Evolutionary conservation across 2,329 filamentous ascomycete species (phyloP).

Genomic region (Ophiostoma sp.): DNA sequence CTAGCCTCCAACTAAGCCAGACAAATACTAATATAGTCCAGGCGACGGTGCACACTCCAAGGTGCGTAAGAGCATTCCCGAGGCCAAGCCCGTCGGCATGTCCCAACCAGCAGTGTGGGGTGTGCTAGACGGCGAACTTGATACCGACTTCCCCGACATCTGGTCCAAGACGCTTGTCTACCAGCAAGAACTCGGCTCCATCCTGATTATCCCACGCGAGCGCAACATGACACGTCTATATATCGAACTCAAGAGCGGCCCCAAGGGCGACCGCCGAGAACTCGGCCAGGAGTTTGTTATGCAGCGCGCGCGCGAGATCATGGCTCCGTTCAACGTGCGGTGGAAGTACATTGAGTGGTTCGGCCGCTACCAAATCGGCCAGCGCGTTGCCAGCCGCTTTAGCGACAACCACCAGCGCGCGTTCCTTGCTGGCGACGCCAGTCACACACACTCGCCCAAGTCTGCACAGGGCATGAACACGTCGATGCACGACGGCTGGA

Average conservation of each 20-base stretch:
- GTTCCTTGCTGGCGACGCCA: conserved; percentile 60
- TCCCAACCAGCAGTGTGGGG: conserved; percentile 52
- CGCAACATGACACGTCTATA: conserved; percentile 64
- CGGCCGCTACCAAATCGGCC: conserved; percentile 64
- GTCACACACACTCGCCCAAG: conserved; percentile 62
- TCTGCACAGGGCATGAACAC: conserved; percentile 60
- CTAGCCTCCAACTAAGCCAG: too few relatives aligned
- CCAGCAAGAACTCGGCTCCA: conserved; percentile 60
- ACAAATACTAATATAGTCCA: conserved; percentile 26
- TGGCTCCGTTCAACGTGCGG: conserved; percentile 51
- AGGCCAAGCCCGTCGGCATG: conserved; percentile 27
- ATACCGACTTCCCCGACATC: conserved; percentile 68
- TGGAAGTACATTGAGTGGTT: conserved; percentile 65
- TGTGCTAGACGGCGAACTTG: conserved; percentile 63
- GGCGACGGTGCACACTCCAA: conserved; percentile 67
- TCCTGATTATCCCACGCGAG: conserved; percentile 69
- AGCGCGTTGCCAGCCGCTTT: conserved; percentile 66
- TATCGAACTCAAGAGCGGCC: conserved; percentile 47
- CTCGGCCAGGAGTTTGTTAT: conserved; percentile 59
- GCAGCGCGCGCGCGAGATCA: conserved; percentile 53
- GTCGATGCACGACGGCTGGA: conserved; percentile 57
- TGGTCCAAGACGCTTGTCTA: conserved; percentile 69
- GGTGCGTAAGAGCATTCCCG: conserved; percentile 59
- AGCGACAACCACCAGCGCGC: conserved; percentile 54
- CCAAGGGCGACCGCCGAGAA: conserved; percentile 31